A percentile compares a stretch with the other conserved stretches of the same genome.
Evolutionary conservation across 1,284 basidiomycete genomes (phyloP).

Genomic region (Malassezia sympodialis): DNA sequence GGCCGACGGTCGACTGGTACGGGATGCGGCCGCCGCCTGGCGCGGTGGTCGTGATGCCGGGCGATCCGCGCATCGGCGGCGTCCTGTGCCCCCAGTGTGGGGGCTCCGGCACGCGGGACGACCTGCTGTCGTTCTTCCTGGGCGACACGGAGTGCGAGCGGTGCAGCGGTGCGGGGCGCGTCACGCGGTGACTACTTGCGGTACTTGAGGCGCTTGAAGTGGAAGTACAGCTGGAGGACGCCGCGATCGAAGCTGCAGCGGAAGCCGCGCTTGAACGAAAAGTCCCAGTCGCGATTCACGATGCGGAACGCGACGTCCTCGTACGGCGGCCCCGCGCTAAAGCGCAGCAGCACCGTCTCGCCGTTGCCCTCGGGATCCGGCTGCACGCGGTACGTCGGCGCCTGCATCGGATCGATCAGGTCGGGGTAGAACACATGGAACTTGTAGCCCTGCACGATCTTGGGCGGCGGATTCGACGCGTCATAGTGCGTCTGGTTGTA

Average conservation of each 20-base stretch:
- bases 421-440: constrained; percentile 94
- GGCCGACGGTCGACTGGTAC: constrained; percentile 11
- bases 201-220: constrained; percentile 44
- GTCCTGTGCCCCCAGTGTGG: constrained; percentile 20
- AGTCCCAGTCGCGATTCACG: constrained; percentile 96
- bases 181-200: constrained; percentile 25
- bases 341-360: constrained; percentile 84
- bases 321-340: constrained; percentile 93
- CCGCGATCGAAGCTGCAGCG: constrained; percentile 55
- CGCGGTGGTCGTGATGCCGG: constrained; percentile 18
- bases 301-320: constrained; percentile 98
- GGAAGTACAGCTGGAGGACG: constrained; percentile 49
- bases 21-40: constrained; percentile 14
- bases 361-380: constrained; percentile 55
- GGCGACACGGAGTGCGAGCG: constrained; percentile 9
- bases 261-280: constrained; percentile 71
- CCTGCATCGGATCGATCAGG: constrained; percentile 89
- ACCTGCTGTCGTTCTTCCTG: background rate
- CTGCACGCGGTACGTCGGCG: constrained; percentile 79
- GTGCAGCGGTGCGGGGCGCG: constrained; percentile 17
- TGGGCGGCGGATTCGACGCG: constrained; percentile 44
- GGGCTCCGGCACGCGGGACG: constrained; percentile 10
- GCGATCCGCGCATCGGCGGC: constrained; percentile 27
- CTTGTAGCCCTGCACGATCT: constrained; percentile 67
- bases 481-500: constrained; percentile 49